Base-by-base conservation (phyloP, 2,329 filamentous ascomycete species). In the Mycogone perniciosa region DNA sequence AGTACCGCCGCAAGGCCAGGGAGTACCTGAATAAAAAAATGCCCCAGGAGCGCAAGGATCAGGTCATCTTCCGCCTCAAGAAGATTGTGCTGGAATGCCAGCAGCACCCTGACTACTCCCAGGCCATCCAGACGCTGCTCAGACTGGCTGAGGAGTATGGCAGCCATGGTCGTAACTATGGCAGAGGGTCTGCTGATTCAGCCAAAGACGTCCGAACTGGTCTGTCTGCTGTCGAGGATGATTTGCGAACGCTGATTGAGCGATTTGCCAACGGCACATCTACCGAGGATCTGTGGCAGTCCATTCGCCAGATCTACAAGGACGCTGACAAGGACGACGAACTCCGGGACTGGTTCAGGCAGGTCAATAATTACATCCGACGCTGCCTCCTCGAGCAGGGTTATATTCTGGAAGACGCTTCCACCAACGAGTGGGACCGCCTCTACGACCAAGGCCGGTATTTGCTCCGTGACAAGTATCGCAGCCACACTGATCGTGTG, bases 61-160 rank as follows among this genome's bases (percentile, higher is more conserved):
- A 96, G 75, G 85, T 85, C 50, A 85, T 96, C 61, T 96, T 84
- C 80, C 88, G 93, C 35, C 72, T 99, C 59, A 99, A 82, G 83
- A 97, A 97, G 82, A 95, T 97, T 87, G 75, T 99, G 37, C 84
- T 96, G 42, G 93, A 99, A 71, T 90, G 95, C 61, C 93, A 99
- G 72, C 88, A 92, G 51, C 93, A 97, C 64, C 82, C 88, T 52
- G 92, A 99, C 62, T 99, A 97, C 70, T 84, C 91, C 60, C 80
- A 87, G 68, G 93, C 93, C n/a, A 85, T 99, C 56, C 82, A 90
- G 61, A 95, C 92, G 3, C 76, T 99, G 5, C 79, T 99, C 31
- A 76, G 81, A 39, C 76, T 99, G 44, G 90, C 89, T 6, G 90
- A 96, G 71, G 81, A 85, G 59, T 99, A 99, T 62, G 83, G 82